Conservation (phyloP, 192 early-diverging fungal genomes). For the Coemansia guatemalensis region DNA sequence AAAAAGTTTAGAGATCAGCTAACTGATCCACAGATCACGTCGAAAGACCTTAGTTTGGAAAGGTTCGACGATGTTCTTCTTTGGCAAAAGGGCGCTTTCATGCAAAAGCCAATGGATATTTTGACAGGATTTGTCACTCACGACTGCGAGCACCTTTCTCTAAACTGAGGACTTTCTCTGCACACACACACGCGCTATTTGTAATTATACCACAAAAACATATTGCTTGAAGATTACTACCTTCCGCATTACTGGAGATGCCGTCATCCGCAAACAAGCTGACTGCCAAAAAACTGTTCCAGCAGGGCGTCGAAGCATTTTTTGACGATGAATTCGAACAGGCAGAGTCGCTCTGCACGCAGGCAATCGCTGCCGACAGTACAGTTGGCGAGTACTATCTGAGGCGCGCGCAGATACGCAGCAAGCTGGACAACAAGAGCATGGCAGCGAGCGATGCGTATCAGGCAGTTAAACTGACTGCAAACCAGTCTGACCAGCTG, state of each 20-base stretch:
- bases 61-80: not conserved
- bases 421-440: constrained; percentile 62
- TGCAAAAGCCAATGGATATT: not conserved
- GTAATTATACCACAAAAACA: not conserved
- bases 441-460: constrained; percentile 68
- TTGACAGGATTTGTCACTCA: not conserved
- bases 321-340: constrained; percentile 77
- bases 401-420: constrained; percentile 63
- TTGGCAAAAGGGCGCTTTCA: not conserved
- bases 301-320: constrained; percentile 71
- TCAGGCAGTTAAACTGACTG: constrained; percentile 57
- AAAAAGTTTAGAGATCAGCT: not conserved
- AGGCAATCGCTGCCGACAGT: constrained; percentile 65
- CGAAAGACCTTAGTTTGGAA: not conserved
- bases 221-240: not conserved
- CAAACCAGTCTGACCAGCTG: constrained; percentile 50
- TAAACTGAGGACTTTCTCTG: not conserved
- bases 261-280: constrained; percentile 17
- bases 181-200: not conserved
- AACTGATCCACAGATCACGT: not conserved
- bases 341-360: constrained; percentile 66
- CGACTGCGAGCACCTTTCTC: not conserved
- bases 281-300: constrained; percentile 32
- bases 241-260: not conserved
- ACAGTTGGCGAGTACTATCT: constrained; percentile 63